Evolutionary conservation across 2,329 filamentous ascomycete species (phyloP), one percentile per base, ranked within the genome.

Genomic region (Xylaria sp.): DNA sequence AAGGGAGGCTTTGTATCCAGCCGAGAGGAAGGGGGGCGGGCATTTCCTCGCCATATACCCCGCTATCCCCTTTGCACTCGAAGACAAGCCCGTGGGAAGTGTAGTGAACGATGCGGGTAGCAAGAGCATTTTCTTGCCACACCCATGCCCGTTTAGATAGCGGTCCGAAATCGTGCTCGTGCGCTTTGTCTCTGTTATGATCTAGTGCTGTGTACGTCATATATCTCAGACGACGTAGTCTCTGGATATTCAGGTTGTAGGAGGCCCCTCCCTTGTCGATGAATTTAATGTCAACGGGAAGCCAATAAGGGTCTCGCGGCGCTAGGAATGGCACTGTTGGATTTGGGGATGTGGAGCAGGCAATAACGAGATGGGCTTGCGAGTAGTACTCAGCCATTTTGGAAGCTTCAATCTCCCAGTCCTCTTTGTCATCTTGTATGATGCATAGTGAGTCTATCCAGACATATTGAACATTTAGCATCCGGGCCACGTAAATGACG

Each of bases 101-200:
- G 21, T 32, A 59, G 24, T 59, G 56, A 48, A 59, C 27, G 56
- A 59, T 59, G 24, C 56, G 56, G 48, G 56, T 48, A 59, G 56
- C 56, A 19, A 59, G 56, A 21, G 56, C 56, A 59, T 59, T 59
- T 48, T 59, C 56, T 34, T 59, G 56, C 56, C 56, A 59, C 24
- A 59, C 56, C 56, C 56, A 59, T 47, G 56, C 56, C 24, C 56
- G 42, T 11, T 48, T 59, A 48, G 14, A 12, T 32, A 59, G 42
- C 3, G 39, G 39, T 1, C 56, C 56, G 5, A 59, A 59, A 59
- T 59, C 42, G 21, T 59, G 56, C 14, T 59, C 56, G 27, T 59
- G 17, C 8, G 12, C 39, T 30, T 48, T 59, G 8, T 59, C 56
- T 21, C 17, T 48, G 56, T 59, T 59, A 48, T 59, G 24, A 24